A percentile compares a stretch with the other conserved stretches of the same genome.
Evolutionary conservation across 2,329 filamentous ascomycete species (phyloP).

Genomic region (Parastagonospora nodorum): DNA sequence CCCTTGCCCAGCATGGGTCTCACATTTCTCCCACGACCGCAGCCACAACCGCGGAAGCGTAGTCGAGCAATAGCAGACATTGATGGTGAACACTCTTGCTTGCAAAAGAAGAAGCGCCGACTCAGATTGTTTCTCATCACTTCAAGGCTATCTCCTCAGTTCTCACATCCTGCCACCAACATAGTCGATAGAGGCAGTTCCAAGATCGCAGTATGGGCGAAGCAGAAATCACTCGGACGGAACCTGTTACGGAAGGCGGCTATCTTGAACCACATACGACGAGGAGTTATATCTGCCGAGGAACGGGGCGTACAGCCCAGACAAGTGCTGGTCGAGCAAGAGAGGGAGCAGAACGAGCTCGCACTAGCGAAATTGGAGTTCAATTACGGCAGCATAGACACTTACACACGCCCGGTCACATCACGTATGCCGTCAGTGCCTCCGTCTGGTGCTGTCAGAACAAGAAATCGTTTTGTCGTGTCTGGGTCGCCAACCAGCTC

Average conservation of each 20-base stretch:
- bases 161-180: constrained; percentile 71
- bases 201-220: constrained; percentile 54
- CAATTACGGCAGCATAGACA: constrained; percentile 38
- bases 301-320: constrained; percentile 22
- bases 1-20: constrained; percentile 38
- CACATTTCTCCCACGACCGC: constrained; percentile 38
- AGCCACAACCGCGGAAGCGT: constrained; percentile 53
- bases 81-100: constrained; percentile 58
- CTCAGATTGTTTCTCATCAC: constrained; percentile 68
- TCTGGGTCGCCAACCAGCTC: constrained; percentile 21
- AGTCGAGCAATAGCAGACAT: constrained; percentile 61
- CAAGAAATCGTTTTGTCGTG: constrained; percentile 18
- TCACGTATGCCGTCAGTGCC: constrained; percentile 16
- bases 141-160: constrained; percentile 71
- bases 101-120: constrained; percentile 68
- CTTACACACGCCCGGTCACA: constrained; percentile 34
- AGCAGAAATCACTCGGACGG: constrained; percentile 53
- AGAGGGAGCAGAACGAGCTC: constrained; percentile 38
- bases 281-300: constrained; percentile 39
- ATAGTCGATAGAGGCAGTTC: constrained; percentile 66
- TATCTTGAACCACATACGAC: constrained; percentile 66
- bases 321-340: constrained; percentile 31
- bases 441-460: constrained; percentile 15
- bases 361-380: constrained; percentile 39
- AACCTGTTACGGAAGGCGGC: constrained; percentile 68